A percentile compares a stretch with the other conserved stretches of the same genome.
These are phyloP conservation scores for Citrullus amarus DNA, from an alignment of 306 rosid species.

Conservation along the genomic window DNA sequence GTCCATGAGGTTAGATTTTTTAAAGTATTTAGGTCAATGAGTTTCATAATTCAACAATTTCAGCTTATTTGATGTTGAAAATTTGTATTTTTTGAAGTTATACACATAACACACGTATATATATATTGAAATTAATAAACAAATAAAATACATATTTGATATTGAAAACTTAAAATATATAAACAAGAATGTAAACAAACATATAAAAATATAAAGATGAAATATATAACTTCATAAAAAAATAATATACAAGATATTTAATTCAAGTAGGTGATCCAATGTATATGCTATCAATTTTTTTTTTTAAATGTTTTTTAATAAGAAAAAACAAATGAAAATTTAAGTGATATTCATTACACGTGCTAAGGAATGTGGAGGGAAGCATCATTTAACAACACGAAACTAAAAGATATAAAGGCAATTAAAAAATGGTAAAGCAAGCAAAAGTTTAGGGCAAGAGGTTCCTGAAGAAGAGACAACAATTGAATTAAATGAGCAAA, in stretches of 20 bases:
- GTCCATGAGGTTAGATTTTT: no score
- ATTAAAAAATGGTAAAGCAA: neutral
- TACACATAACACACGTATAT: no score
- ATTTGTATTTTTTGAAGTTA: no score
- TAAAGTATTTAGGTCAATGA: no score
- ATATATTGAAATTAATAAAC: neutral
- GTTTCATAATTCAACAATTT: neutral
- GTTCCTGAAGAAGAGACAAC: conserved; percentile 7
- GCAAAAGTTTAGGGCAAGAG: conserved; percentile 10
- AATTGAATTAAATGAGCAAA: neutral
- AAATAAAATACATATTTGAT: neutral
- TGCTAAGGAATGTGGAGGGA: conserved; percentile 3
- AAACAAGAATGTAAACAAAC: neutral
- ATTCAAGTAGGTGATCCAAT: neutral
- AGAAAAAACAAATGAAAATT: neutral
- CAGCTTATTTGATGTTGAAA: no score
- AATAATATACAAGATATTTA: neutral
- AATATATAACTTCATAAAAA: neutral
- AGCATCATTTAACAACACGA: conserved; percentile 8
- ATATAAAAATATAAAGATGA: neutral
- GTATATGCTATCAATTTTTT: neutral
- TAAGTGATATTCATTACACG: conserved; percentile 7
- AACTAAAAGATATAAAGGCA: neutral
- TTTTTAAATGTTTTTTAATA: neutral
- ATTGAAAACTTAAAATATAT: neutral